Evolutionary conservation across 257 asterid species (phyloP).

Genomic region (Phtheirospermum japonicum): DNA sequence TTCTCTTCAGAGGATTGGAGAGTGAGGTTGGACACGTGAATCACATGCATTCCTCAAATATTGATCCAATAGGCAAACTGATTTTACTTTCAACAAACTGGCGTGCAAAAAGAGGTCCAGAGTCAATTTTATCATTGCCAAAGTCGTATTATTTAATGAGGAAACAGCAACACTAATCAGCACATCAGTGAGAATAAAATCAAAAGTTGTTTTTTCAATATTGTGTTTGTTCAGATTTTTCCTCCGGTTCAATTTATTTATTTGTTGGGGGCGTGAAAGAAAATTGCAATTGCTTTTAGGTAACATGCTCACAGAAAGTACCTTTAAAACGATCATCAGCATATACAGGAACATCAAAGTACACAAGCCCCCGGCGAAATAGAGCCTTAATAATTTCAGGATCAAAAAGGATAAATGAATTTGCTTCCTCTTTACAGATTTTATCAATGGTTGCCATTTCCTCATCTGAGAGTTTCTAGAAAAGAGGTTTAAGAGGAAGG

Average conservation of each 20-base stretch:
- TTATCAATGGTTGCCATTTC: constrained; percentile 98
- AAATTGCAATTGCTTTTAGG: background rate
- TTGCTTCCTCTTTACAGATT: constrained; percentile 96
- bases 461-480: constrained; percentile 95
- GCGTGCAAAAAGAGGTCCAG: constrained; percentile 8
- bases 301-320: constrained; percentile 28
- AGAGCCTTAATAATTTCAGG: constrained; percentile 88
- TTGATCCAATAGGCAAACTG: background rate
- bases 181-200: constrained; percentile 13
- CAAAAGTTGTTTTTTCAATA: constrained; percentile 9
- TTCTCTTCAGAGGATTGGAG: constrained; percentile 2
- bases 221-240: constrained; percentile 1
- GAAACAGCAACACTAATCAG: background rate
- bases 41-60: constrained; percentile 14
- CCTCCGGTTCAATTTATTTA: background rate
- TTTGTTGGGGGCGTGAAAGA: background rate
- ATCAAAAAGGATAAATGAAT: constrained; percentile 84
- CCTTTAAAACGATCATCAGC: constrained; percentile 98
- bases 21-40: constrained; percentile 23
- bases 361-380: constrained; percentile 81
- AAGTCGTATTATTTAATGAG: constrained; percentile 17
- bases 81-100: constrained; percentile 19
- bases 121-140: constrained; percentile 9
- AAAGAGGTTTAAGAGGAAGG: constrained; percentile 17
- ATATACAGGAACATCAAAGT: constrained; percentile 94